Conservation (phyloP, 805 yeast genomes). For the Cyberlindnera maritima region DNA sequence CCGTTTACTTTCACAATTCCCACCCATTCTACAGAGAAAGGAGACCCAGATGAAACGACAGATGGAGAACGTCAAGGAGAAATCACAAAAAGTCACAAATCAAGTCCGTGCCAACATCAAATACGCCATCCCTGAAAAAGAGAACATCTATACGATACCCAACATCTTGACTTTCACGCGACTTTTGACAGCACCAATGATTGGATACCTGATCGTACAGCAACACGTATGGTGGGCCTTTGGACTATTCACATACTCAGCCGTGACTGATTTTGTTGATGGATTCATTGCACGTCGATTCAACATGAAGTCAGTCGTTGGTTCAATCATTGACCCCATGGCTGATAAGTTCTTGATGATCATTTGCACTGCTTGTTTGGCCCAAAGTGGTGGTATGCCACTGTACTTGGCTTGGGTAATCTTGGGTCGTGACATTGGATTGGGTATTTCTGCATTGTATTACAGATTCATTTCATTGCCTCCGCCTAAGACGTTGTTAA, state of each 20-base stretch:
- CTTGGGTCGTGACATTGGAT: constrained; percentile 76
- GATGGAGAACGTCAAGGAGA: constrained; percentile 7
- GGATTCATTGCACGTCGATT: constrained; percentile 86
- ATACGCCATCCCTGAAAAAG: constrained; percentile 38
- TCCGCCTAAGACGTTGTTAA: constrained; percentile 64
- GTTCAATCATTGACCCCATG: constrained; percentile 90
- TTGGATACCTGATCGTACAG: constrained; percentile 74
- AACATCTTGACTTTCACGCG: constrained; percentile 81
- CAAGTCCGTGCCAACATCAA: constrained; percentile 31
- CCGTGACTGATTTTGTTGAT: constrained; percentile 88
- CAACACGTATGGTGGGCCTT: constrained; percentile 65
- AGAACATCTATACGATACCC: constrained; percentile 79
- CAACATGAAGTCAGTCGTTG: constrained; percentile 76
- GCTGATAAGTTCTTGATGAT: constrained; percentile 94
- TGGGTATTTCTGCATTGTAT: constrained; percentile 70
- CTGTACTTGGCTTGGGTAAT: constrained; percentile 62
- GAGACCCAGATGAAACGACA: constrained; percentile 5
- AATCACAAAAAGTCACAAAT: constrained; percentile 27
- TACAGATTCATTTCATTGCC: constrained; percentile 74
- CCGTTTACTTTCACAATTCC: neutral
- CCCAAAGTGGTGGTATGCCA: constrained; percentile 70
- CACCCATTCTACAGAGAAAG: neutral
- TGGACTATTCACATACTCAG: constrained; percentile 75
- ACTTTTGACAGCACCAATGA: constrained; percentile 75
- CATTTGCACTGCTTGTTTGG: constrained; percentile 73